Evolutionary conservation across 495 filamentous ascomycete genomes (phyloP), one percentile per base, ranked within the genome.

Genomic region (Usnea hakonensis): DNA sequence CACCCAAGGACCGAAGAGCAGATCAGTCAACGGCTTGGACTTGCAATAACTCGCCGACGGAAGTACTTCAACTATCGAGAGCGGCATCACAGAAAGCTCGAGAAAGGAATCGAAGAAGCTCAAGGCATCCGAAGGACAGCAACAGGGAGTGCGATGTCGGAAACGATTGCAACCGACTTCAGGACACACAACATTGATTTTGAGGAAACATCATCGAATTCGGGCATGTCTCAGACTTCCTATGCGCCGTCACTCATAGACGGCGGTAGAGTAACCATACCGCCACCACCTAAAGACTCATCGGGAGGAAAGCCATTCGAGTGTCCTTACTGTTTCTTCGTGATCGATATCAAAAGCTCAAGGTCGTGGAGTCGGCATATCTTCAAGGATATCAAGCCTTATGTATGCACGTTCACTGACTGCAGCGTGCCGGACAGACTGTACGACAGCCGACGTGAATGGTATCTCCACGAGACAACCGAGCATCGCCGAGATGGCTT

Each of bases 21-120:
- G 50, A 44, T 79, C 3, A 40, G 64, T 1, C 56, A 71, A n/a
- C 69, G 75, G 19, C 72, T 81, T 10, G 77, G 77, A 11, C 72
- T 68, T 54, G 73, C 75, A 8, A 78, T 75, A 28, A 74, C 74
- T 10, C 65, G 69, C n/a, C 62, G 77, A 40, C 74, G 76, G 3
- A 71, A 75, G 33, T 78, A 72, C 57, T 67, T 79, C 3, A 70
- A 57, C 37, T 81, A 81, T 54, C 67, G 75, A 13, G 68, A 77
- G 58, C 61, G 63, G 19, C 78, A 77, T 61, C 72, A 73, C 52
- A 43, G 48, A 13, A 78, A 76, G 65, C 64, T 79, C 1, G 55
- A 70, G 5, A 63, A 65, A 41, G 64, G 58, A 13, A 61, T 61
- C 46, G 23, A 30, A 30, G 46, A 50, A 16, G 5, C 19, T 17